Evolutionary conservation across 805 yeast genomes (phyloP).

Genomic region (Candida saitoana): DNA sequence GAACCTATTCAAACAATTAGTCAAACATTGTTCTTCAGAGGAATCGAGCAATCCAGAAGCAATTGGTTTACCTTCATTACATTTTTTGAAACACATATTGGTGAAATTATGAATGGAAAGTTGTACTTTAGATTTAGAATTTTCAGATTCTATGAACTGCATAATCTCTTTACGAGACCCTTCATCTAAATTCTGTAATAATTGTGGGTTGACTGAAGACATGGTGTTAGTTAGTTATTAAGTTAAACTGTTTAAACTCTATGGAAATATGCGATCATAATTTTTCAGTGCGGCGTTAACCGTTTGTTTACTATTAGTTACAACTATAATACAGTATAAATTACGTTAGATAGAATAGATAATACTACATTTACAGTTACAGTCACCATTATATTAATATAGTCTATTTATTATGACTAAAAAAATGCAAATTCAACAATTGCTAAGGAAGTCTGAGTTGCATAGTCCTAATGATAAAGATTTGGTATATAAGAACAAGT

Average conservation of each 20-base stretch:
- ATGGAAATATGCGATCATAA: no score
- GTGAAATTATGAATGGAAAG: slow-evolving; percentile 84
- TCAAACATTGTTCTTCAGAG: slow-evolving; percentile 68
- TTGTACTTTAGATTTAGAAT: slow-evolving; percentile 83
- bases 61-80: slow-evolving; percentile 49
- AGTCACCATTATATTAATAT: no score
- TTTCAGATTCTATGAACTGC: slow-evolving; percentile 75
- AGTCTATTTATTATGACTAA: no score
- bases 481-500: slow-evolving; percentile 14
- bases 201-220: slow-evolving; percentile 34
- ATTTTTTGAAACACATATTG: slow-evolving; percentile 85
- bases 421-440: slow-evolving; percentile 1
- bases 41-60: slow-evolving; percentile 46
- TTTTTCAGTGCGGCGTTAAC: no score
- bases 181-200: slow-evolving; percentile 51
- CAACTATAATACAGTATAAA: background rate
- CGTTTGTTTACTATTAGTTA: background rate
- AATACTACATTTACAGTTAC: no score
- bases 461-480: slow-evolving; percentile 7
- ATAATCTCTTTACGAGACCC: slow-evolving; percentile 68
- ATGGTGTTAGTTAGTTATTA: slow-evolving; percentile 14
- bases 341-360: no score
- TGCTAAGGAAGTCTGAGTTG: slow-evolving; percentile 1
- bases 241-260: no score
- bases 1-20: slow-evolving; percentile 79